Conservation (phyloP, 2,329 filamentous ascomycete genomes). For the Phialophora macrospora region DNA sequence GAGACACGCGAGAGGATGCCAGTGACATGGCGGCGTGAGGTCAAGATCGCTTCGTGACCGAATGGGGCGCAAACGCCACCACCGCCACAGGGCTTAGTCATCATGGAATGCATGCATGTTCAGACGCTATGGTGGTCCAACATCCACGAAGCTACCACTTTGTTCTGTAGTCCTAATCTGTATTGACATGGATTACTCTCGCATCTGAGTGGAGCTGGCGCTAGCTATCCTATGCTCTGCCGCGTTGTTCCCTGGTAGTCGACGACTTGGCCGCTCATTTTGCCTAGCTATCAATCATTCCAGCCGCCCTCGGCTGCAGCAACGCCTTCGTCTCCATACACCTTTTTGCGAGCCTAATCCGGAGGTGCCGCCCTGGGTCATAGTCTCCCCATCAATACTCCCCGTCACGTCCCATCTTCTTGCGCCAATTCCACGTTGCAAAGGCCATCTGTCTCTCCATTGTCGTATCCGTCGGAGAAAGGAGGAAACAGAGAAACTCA, state of each 20-base stretch:
- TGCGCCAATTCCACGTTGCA: neutral
- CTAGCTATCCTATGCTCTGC: neutral
- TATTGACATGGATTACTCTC: neutral
- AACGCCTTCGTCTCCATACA: conserved; percentile 1
- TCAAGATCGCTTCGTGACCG: neutral
- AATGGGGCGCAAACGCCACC: neutral
- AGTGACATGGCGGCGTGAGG: neutral
- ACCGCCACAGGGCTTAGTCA: neutral
- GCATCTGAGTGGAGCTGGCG: neutral
- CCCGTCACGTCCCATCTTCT: neutral
- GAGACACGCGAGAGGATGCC: neutral
- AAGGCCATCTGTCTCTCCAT: neutral
- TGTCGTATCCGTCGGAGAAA: conserved; percentile 7
- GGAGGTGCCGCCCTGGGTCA: neutral
- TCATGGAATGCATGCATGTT: neutral
- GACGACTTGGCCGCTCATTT: neutral
- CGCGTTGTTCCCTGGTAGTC: neutral
- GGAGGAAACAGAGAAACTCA: conserved; percentile 18
- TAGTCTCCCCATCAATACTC: neutral
- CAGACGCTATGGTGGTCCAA: neutral
- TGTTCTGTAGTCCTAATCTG: neutral
- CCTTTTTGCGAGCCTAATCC: neutral
- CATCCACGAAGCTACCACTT: neutral
- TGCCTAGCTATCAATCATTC: neutral
- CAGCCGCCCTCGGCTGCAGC: neutral